phyloP scores from a whole-genome alignment of 2,329 filamentous ascomycete species.

The Ophiocordyceps sinensis region DNA sequence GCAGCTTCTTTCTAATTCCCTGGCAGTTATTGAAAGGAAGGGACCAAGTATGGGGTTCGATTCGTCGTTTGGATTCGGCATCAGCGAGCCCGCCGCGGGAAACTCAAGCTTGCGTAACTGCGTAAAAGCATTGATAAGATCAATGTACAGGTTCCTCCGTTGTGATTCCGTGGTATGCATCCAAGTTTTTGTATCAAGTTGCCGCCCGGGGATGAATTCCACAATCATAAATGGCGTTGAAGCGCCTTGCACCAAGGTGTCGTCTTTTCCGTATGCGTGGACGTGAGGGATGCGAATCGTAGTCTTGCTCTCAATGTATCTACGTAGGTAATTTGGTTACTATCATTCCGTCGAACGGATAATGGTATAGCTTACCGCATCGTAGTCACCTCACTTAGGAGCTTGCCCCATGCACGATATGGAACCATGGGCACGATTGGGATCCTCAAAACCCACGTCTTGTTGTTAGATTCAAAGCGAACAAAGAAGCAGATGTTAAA shows the following conservation, averaged over 20 bases:
- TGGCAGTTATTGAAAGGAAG: background rate
- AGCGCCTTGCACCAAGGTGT: background rate
- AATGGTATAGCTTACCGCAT: background rate
- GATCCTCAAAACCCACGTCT: background rate
- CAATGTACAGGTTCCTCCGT: background rate
- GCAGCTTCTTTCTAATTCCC: background rate
- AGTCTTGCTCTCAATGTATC: background rate
- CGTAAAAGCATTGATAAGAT: background rate
- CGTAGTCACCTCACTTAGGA: background rate
- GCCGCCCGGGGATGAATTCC: background rate
- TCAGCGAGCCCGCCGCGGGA: background rate
- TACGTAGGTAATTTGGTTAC: background rate
- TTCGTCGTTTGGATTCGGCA: background rate
- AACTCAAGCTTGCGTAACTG: background rate
- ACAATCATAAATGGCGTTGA: background rate
- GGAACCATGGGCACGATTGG: background rate
- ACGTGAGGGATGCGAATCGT: background rate
- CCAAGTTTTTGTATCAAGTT: background rate
- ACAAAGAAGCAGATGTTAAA: background rate
- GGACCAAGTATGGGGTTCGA: background rate
- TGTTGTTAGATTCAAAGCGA: background rate
- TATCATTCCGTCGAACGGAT: background rate
- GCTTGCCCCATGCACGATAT: background rate
- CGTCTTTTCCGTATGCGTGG: background rate
- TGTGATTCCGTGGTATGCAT: background rate